Evolutionary conservation across 2,329 filamentous ascomycete species (phyloP).

Genomic region (Colletotrichum gigasporum): DNA sequence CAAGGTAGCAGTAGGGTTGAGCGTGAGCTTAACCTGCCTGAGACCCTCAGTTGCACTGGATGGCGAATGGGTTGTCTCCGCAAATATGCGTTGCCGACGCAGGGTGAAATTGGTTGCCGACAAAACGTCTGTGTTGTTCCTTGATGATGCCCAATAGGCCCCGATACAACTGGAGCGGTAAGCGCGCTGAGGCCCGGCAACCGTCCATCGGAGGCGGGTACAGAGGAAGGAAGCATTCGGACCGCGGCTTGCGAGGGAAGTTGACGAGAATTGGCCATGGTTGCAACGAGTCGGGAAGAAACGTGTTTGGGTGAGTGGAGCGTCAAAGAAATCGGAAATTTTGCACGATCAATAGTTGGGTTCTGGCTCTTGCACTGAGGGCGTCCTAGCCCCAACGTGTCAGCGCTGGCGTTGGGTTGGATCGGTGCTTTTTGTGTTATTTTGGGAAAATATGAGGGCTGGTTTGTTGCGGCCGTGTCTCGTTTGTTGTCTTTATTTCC

Average conservation of each 20-base stretch:
- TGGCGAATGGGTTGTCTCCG: not conserved
- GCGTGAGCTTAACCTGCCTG: no score
- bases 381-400: constrained; percentile 1
- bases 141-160: not conserved
- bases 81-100: not conserved
- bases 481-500: not conserved
- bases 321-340: not conserved
- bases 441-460: not conserved
- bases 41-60: not conserved
- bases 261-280: not conserved
- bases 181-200: not conserved
- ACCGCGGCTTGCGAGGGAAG: not conserved
- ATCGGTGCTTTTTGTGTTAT: not conserved
- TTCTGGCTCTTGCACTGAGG: not conserved
- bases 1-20: no score
- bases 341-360: constrained; percentile 17
- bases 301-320: not conserved
- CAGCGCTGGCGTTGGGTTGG: not conserved
- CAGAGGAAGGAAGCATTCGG: constrained; percentile 1
- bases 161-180: not conserved
- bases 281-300: not conserved
- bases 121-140: not conserved
- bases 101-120: not conserved
- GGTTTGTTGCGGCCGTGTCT: not conserved
- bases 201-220: constrained; percentile 3